Evolutionary conservation across 2,329 filamentous ascomycete genomes (phyloP), one percentile per base, ranked within the genome.

Genomic region (Cordyceps sp.): DNA sequence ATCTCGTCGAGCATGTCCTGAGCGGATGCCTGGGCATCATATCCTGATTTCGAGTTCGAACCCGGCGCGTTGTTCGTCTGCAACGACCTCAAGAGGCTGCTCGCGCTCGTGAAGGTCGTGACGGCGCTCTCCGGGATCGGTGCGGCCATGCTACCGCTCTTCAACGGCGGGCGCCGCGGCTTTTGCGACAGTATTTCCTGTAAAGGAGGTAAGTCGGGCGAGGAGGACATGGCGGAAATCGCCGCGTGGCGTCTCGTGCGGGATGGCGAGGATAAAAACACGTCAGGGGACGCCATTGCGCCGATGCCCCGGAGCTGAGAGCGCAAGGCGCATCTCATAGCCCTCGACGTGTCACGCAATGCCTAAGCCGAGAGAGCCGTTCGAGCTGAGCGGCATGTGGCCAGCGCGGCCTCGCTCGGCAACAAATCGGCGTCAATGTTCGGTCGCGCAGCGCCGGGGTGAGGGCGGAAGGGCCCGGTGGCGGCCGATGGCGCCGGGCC

Each of bases 131-230:
- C 38, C 5, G 61, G 52, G 23, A 61, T 53, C 4, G 55, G 41
- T 2, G 50, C 39, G 4, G 51, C 50, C 37, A 52, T 50, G 37
- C 47, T 59, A 6, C 54, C 58, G 26, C 46, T 57, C 26, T 45
- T 45, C 9, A 59, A 37, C 2, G 51, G 26, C 4, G 55, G 42
- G 10, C 42, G 52, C 18, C 42, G 54, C 10, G 43, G 39, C 17
- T 37, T 39, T 26, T 57, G 61, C 3, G 55, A 50, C 2, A 66
- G 39, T 9, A 73, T 45, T 3, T 71, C 59, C 24, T 55, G 54
- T 0, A 73, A 47, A 0, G 67, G 59, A 4, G 69, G 69, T 1
- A 73, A 47, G n/a, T 57, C 57, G n/a, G 68, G 66, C 5, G 68
- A 71, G 1, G 66, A 70, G 0, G 66, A 66, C 8, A 45, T 28